Percentiles rank a stretch among this genome's conserved stretches.
These are phyloP conservation scores for Sisymbrium altissimum DNA, from an alignment of 345 rosid species.

Conservation along the genomic window DNA sequence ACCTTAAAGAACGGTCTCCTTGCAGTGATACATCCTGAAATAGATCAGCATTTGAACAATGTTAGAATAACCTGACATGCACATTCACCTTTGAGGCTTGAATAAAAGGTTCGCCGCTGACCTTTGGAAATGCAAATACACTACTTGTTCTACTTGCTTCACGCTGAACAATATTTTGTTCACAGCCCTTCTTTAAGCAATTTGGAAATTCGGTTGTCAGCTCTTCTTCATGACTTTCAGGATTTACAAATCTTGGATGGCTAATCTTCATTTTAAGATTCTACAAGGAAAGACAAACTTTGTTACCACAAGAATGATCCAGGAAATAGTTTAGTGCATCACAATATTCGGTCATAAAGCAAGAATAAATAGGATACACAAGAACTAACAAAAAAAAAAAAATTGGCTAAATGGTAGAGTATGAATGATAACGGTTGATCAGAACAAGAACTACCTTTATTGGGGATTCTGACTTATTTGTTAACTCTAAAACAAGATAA, in stretches of 20 bases:
- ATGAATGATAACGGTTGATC: conserved; percentile 16
- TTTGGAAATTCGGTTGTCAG: conserved; percentile 53
- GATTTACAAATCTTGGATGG: conserved; percentile 67
- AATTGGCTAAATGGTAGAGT: neutral
- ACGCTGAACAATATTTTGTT: conserved; percentile 32
- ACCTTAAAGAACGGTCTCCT: conserved; percentile 54
- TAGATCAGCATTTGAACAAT: conserved; percentile 21
- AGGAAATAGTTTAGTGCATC: conserved; percentile 7
- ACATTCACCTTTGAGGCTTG: conserved; percentile 12
- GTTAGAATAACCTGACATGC: conserved; percentile 14
- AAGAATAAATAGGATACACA: conserved; percentile 1
- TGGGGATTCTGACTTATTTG: conserved; percentile 60
- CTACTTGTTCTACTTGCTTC: conserved; percentile 37
- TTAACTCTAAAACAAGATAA: conserved; percentile 70
- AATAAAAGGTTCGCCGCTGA: conserved; percentile 34
- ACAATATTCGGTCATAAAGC: conserved; percentile 17
- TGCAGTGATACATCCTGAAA: conserved; percentile 61
- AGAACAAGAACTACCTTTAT: conserved; percentile 58
- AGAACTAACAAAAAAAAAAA: neutral
- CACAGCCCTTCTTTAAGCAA: conserved; percentile 59
- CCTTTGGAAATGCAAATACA: conserved; percentile 82
- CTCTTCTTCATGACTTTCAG: conserved; percentile 51
- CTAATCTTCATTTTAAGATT: conserved; percentile 92
- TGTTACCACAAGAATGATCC: conserved; percentile 22
- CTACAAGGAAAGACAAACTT: conserved; percentile 40